Evolutionary conservation across 345 rosid species (phyloP), one percentile per base, ranked within the genome.

Genomic region (Bruguiera parviflora): DNA sequence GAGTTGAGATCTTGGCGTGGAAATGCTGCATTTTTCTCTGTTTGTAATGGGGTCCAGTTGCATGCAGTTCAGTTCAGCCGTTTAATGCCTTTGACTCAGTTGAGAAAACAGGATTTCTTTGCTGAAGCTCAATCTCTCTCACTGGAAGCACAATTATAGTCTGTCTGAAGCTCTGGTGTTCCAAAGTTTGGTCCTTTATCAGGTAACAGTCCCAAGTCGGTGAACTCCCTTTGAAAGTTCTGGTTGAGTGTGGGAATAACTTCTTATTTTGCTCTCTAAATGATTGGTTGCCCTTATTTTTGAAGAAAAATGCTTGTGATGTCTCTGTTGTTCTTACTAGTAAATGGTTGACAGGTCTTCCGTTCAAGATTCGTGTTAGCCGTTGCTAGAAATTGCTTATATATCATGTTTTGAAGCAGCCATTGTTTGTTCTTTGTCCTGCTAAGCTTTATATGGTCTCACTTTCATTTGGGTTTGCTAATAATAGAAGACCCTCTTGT

Each of bases 41-140:
- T 49, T 67, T 84, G 77, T 82, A 80, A 69, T 63, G 81, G 78
- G 83, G 47, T 79, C 78, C 83, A 64, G 31, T 67, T 72, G 35
- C 25, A 53, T 46, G 51, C 80, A 53, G 71, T 76, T 80, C 71
- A 46, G 81, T 70, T 70, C 70, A 8, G 63, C 68, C 70, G 69
- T 80, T 85, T 65, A 81, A 77, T 82, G 83, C 51, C 43, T 47
- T 76, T 58, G 78, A 22, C 68, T 71, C 66, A 74, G 71, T 77
- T 75, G 55, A 47, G 68, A 58, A 81, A 80, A 68, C n/a, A 27
- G 29, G 65, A 71, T 69, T 62, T 27, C 52, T 47, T 80, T 71
- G 64, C 69, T 79, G 57, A 71, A 72, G 61, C 64, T 13, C 53
- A 57, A 58, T 77, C 67, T 77, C 59, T 69, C 37, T 61, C 64